Evolutionary conservation across 2,329 filamentous ascomycete species (phyloP).

Genomic region (Elsinoe australis): DNA sequence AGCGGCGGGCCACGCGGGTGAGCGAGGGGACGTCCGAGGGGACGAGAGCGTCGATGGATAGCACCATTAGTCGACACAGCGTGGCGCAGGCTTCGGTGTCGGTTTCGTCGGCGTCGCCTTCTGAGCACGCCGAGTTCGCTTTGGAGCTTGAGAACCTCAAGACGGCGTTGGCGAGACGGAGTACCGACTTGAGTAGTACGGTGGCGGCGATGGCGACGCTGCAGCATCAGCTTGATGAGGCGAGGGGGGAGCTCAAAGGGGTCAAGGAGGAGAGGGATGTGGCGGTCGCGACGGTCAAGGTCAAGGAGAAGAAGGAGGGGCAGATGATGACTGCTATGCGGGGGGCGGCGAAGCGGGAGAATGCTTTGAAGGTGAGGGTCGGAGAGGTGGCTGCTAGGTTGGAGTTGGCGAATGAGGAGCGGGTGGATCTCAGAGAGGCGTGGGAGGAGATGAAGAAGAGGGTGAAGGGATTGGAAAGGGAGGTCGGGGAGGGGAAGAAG

Average conservation of each 20-base stretch:
- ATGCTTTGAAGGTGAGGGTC: constrained; percentile 33
- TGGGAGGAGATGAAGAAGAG: constrained; percentile 1
- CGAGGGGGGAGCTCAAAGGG: not conserved
- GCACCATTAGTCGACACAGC: too few relatives aligned
- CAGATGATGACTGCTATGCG: constrained; percentile 36
- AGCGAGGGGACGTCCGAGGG: too few relatives aligned
- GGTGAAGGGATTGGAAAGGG: not conserved
- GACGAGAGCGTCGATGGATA: too few relatives aligned
- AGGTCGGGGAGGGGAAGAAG: not conserved
- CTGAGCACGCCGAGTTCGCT: not conserved
- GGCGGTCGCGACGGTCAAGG: constrained; percentile 30
- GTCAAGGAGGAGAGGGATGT: not conserved
- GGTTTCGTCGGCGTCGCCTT: not conserved
- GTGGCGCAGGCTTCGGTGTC: too few relatives aligned
- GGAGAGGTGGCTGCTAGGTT: constrained; percentile 35
- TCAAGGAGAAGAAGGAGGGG: constrained; percentile 32
- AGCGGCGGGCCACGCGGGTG: too few relatives aligned
- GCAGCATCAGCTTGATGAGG: not conserved
- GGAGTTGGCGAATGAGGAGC: constrained; percentile 35
- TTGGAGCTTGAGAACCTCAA: constrained; percentile 8
- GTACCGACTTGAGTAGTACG: not conserved
- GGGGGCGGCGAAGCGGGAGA: constrained; percentile 32
- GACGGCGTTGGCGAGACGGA: not conserved
- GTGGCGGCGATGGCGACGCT: not conserved
- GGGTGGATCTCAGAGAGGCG: constrained; percentile 28